Evolutionary conservation across 495 filamentous ascomycete species (phyloP).

Genomic region (Trichoderma gamsii): DNA sequence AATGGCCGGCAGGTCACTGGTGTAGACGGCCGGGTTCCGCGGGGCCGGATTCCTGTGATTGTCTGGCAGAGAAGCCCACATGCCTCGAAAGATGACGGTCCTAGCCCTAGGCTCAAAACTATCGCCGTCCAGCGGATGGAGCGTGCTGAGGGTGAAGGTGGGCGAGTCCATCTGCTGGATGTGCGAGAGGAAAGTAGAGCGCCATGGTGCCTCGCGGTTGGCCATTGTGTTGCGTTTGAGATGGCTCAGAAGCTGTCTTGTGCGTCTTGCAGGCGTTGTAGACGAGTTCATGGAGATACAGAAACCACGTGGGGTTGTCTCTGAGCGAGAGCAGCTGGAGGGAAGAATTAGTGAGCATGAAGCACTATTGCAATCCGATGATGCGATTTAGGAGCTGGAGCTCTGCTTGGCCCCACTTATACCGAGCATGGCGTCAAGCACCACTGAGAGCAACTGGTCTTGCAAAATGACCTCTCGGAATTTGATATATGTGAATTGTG

Average conservation of each 20-base stretch:
- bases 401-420: too few species aligned
- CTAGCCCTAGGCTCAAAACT: slow-evolving; percentile 38
- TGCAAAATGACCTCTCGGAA: too few species aligned
- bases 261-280: neutral
- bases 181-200: slow-evolving; percentile 57
- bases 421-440: too few species aligned
- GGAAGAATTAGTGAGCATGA: neutral
- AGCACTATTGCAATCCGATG: neutral
- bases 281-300: neutral
- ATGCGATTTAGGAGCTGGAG: neutral
- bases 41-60: slow-evolving; percentile 59
- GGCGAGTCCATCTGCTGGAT: slow-evolving; percentile 52
- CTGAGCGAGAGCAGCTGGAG: neutral
- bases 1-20: slow-evolving; percentile 70
- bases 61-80: slow-evolving; percentile 64
- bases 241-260: slow-evolving; percentile 9
- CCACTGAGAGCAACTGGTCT: too few species aligned
- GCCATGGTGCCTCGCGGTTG: slow-evolving; percentile 53
- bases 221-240: slow-evolving; percentile 6
- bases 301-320: neutral
- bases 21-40: slow-evolving; percentile 58
- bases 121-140: slow-evolving; percentile 45
- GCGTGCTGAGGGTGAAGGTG: slow-evolving; percentile 66
- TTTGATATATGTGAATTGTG: too few species aligned
- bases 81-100: slow-evolving; percentile 67